These are phyloP conservation scores for Leccinum fallax DNA, from an alignment of 1,284 basidiomycete genomes.

Conservation along the genomic window DNA sequence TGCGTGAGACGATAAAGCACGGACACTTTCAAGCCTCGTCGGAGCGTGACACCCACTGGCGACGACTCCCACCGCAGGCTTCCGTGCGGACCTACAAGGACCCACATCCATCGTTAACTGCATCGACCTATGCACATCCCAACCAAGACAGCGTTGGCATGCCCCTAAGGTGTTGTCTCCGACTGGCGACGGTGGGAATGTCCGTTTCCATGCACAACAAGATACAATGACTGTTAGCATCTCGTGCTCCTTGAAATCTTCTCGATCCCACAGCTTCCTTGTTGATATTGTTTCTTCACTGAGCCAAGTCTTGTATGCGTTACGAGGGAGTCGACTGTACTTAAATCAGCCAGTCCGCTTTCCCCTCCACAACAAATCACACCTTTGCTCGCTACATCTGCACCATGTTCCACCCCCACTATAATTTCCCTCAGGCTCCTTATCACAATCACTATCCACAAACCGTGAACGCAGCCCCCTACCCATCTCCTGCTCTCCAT, in stretches of 20 bases:
- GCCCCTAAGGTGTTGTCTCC: background rate
- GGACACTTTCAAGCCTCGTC: too few species aligned
- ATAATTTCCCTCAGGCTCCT: background rate
- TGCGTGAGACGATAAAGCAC: too few species aligned
- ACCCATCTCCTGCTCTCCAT: background rate
- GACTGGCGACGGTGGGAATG: background rate
- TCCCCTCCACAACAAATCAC: background rate
- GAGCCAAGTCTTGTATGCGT: background rate
- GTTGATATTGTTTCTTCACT: background rate
- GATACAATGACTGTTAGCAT: slow-evolving; percentile 7
- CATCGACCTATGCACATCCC: background rate
- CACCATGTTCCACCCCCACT: slow-evolving; percentile 12
- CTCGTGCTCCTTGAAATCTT: background rate
- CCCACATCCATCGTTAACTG: background rate
- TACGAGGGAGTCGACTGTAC: background rate
- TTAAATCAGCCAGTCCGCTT: slow-evolving; percentile 10
- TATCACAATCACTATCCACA: slow-evolving; percentile 2
- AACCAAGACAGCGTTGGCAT: background rate
- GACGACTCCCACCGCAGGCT: too few species aligned
- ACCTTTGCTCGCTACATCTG: background rate
- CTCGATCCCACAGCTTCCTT: slow-evolving; percentile 6
- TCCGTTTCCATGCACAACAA: slow-evolving; percentile 10
- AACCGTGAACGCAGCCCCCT: background rate
- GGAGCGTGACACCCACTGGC: too few species aligned
- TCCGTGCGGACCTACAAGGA: too few species aligned